Base-by-base conservation (phyloP, 2,329 filamentous ascomycete species). In the Teratosphaeria destructans region DNA sequence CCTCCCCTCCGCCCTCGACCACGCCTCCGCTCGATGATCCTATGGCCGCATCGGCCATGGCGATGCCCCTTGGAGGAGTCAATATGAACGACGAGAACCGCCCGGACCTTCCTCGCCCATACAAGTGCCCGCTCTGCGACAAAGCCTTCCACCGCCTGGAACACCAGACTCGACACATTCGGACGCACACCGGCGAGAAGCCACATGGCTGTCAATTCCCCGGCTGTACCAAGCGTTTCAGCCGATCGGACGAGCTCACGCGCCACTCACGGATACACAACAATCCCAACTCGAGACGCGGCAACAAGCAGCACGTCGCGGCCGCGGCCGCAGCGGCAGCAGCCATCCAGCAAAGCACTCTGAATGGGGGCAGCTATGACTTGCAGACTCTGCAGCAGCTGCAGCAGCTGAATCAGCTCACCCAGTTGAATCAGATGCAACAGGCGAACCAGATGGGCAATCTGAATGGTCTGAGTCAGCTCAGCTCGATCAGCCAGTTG, bases 121-220 rank as follows among this genome's bases (percentile, higher is more conserved):
- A 99, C 85, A 97, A 97, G 81, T 99, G 93, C 76, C 92, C 93
- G 62, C 84, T 99, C 64, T 99, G 94, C 80, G 93, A 96, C 71
- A 95, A 96, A 82, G 93, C 94, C 62, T 99, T 99, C 78, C 94
- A 97, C 81, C 90, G 94, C 64, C 82, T 99, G 52, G 93, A 97
- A 79, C 93, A 97, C 75, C 93, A 96, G 81, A 87, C 84, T 61
- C 77, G 86, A 69, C 93, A 99, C 76, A 97, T 97, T 72, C 86
- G 93, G 70, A 97, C 94, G 6, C 93, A 99, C 76, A 99, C 93
- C 0, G 94, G 93, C 70, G 93, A 99, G 80, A 99, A 97, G 82
- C 93, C 93, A 55, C 94, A 97, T 71, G 92, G 89, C 63, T 99
- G 93, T 83, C 87, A 90, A 74, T 96, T 93, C 71, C 91, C 90